phyloP scores from a whole-genome alignment of 2,329 filamentous ascomycete genomes.

The Pseudopithomyces maydicus region DNA sequence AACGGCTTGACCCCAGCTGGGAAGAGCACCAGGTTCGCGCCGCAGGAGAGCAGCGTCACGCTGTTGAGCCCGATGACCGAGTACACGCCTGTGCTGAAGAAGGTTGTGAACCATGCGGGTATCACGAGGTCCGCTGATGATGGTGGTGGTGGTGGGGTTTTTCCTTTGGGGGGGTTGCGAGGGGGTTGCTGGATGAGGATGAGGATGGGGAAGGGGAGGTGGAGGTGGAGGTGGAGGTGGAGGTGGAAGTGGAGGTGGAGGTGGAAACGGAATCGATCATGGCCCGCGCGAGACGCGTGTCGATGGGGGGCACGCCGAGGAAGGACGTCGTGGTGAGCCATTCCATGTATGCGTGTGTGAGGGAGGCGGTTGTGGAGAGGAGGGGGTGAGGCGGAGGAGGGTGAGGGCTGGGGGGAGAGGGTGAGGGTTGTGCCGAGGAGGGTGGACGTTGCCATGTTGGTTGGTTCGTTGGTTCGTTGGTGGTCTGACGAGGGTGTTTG shows the following conservation, averaged over 20 bases:
- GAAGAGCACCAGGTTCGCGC: conserved; percentile 19
- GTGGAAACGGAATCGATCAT: neutral
- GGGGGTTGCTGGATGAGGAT: no score
- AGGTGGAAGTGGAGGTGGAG: conserved; percentile 1
- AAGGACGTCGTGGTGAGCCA: conserved; percentile 27
- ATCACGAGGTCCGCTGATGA: conserved; percentile 17
- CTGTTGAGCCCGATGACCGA: conserved; percentile 26
- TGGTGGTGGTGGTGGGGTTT: neutral
- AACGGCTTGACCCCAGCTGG: conserved; percentile 1
- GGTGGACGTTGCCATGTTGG: conserved; percentile 9
- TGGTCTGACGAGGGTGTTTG: neutral
- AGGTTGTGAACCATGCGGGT: conserved; percentile 24
- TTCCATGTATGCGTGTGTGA: conserved; percentile 36
- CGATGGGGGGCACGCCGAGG: conserved; percentile 14
- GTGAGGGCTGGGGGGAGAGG: conserved; percentile 18
- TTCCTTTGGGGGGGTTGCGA: no score
- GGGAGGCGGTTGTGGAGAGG: conserved; percentile 26
- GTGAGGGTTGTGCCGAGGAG: conserved; percentile 9
- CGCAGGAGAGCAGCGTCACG: conserved; percentile 16
- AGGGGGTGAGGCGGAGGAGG: conserved; percentile 30
- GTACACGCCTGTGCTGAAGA: conserved; percentile 24
- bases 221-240: no score
- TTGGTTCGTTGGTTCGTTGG: neutral
- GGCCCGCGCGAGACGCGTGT: neutral
- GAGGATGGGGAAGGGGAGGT: no score